Conservation (phyloP, 2,329 filamentous ascomycete species). For the Juglanconis sp. region DNA sequence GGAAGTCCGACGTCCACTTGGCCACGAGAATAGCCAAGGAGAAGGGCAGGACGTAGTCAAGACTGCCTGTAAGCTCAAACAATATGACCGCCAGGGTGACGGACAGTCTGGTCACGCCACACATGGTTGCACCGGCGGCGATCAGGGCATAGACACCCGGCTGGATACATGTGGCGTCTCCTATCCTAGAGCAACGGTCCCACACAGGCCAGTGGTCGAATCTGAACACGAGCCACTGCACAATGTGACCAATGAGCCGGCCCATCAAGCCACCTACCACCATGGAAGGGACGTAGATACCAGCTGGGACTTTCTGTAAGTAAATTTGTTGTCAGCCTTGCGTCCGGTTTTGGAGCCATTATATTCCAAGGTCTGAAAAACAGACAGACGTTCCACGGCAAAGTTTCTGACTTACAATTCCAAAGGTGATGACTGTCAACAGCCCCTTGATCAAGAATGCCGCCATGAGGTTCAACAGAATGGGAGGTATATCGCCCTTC, state of each 20-base stretch:
- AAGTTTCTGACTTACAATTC: conserved; percentile 56
- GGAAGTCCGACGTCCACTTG: conserved; percentile 97
- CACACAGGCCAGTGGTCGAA: conserved; percentile 73
- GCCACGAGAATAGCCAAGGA: conserved; percentile 86
- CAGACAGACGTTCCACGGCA: not conserved
- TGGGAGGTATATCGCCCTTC: conserved; percentile 72
- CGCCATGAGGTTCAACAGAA: conserved; percentile 67
- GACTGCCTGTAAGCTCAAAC: conserved; percentile 90
- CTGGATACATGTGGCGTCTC: conserved; percentile 81
- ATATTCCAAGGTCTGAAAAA: not conserved
- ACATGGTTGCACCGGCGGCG: conserved; percentile 95
- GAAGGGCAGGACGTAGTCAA: conserved; percentile 94
- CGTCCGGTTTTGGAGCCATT: not conserved
- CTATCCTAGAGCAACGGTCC: conserved; percentile 65
- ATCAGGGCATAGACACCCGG: conserved; percentile 96
- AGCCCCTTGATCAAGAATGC: conserved; percentile 89
- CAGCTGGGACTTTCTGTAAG: conserved; percentile 78
- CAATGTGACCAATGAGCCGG: conserved; percentile 78
- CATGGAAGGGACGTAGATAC: conserved; percentile 98
- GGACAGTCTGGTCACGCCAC: conserved; percentile 87
- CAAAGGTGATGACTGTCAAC: conserved; percentile 87
- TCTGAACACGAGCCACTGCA: conserved; percentile 76
- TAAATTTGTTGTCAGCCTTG: not conserved
- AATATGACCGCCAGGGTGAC: conserved; percentile 93
- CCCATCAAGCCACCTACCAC: conserved; percentile 93